These are phyloP conservation scores for Amauroascus verrucosus DNA, from an alignment of 2,329 filamentous ascomycete genomes.

Conservation along the genomic window DNA sequence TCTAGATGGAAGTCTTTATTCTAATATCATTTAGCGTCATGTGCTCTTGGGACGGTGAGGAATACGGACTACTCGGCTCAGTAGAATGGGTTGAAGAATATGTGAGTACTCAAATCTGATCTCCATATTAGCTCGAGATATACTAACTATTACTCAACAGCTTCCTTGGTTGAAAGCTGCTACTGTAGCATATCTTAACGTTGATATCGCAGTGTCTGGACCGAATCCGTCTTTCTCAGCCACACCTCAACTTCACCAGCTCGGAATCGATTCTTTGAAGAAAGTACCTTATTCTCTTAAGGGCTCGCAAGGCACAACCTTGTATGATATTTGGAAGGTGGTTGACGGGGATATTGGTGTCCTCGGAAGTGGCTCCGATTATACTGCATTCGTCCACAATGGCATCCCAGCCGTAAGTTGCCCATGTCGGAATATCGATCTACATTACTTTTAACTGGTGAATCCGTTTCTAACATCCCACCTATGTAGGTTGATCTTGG, in stretches of 20 bases:
- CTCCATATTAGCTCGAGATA: background rate
- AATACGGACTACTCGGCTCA: constrained; percentile 32
- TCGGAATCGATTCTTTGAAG: constrained; percentile 30
- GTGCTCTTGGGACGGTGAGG: constrained; percentile 29
- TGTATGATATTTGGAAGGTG: constrained; percentile 38
- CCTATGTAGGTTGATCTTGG: constrained; percentile 33
- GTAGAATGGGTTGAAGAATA: constrained; percentile 44
- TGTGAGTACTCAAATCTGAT: constrained; percentile 15
- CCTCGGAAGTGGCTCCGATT: constrained; percentile 40
- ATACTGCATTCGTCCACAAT: constrained; percentile 39
- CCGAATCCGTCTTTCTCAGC: constrained; percentile 32
- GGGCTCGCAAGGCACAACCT: constrained; percentile 29
- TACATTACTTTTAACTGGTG: background rate
- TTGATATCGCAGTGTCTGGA: constrained; percentile 42
- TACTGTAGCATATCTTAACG: constrained; percentile 42
- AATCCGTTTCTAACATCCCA: background rate
- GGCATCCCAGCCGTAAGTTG: constrained; percentile 27
- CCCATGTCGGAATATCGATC: background rate
- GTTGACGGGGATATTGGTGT: constrained; percentile 32
- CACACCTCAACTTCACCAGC: constrained; percentile 33
- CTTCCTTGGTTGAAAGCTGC: constrained; percentile 38
- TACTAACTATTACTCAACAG: constrained; percentile 9
- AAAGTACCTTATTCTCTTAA: constrained; percentile 35
- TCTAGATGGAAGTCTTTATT: background rate
- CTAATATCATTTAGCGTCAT: constrained; percentile 19